phyloP scores from a whole-genome alignment of 768 basidiomycete species.

The Pleurotus pulmonarius region DNA sequence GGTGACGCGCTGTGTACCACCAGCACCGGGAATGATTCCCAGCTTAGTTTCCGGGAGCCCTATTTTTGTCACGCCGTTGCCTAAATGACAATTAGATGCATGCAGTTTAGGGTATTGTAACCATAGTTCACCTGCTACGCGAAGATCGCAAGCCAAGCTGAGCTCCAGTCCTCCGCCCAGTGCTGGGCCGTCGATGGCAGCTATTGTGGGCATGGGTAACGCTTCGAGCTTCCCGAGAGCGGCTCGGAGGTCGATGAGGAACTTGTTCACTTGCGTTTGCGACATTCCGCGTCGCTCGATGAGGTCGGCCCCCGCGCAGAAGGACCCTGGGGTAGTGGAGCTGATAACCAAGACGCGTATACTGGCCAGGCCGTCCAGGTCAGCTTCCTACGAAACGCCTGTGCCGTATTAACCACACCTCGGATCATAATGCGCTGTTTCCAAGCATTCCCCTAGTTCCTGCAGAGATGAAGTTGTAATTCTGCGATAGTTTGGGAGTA shows the following conservation, averaged over 20 bases:
- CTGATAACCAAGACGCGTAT: constrained; percentile 80
- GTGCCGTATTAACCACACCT: constrained; percentile 27
- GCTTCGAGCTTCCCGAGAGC: constrained; percentile 75
- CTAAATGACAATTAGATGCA: constrained; percentile 25
- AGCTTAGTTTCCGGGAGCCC: constrained; percentile 78
- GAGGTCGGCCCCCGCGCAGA: constrained; percentile 93
- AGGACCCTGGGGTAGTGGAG: constrained; percentile 72
- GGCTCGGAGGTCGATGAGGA: constrained; percentile 71
- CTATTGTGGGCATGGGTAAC: constrained; percentile 85
- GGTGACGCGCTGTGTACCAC: constrained; percentile 81
- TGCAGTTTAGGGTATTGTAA: not conserved
- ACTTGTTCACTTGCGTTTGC: constrained; percentile 65
- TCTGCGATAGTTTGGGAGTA: too few species aligned
- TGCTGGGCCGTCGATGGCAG: constrained; percentile 90
- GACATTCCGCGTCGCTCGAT: constrained; percentile 83
- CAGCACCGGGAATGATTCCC: constrained; percentile 89
- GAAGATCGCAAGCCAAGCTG: constrained; percentile 83
- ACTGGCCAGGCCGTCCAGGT: constrained; percentile 29
- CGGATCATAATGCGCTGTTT: constrained; percentile 62
- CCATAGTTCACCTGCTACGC: constrained; percentile 66
- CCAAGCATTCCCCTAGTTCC: constrained; percentile 72
- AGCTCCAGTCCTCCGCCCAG: constrained; percentile 92
- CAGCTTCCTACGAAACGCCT: not conserved
- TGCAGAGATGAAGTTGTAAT: constrained; percentile 19
- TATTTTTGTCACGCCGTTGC: constrained; percentile 71